A percentile compares a stretch with the other conserved stretches of the same genome.
Evolutionary conservation across 2,329 filamentous ascomycete species (phyloP).

Genomic region (Diaporthe helianthi): DNA sequence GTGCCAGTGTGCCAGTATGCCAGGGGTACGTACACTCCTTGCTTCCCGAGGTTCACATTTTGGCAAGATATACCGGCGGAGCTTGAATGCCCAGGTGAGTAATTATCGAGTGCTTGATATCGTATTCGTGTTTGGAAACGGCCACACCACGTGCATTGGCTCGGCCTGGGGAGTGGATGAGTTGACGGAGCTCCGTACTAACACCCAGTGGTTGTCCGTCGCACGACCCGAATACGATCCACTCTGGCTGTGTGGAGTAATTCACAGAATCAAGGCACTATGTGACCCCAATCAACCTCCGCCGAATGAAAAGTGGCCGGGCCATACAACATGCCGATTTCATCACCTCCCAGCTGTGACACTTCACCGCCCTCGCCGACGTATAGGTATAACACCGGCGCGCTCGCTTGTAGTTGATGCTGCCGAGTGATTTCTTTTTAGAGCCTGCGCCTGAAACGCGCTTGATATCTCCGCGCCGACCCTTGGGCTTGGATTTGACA

Average conservation of each 20-base stretch:
- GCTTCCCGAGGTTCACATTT: no score
- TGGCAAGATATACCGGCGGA: no score
- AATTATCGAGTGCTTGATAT: background rate
- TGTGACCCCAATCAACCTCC: background rate
- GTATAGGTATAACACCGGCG: conserved; percentile 1
- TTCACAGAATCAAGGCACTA: background rate
- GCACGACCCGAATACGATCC: conserved; percentile 16
- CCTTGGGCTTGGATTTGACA: background rate
- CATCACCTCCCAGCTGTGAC: background rate
- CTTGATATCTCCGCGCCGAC: background rate
- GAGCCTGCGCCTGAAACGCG: background rate
- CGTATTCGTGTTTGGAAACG: conserved; percentile 7
- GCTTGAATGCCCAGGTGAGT: no score
- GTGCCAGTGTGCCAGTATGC: no score
- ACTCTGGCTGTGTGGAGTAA: background rate
- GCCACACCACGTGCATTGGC: no score
- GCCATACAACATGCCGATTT: background rate
- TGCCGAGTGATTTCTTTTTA: background rate
- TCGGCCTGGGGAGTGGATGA: background rate
- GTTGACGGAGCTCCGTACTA: background rate
- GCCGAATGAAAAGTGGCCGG: background rate
- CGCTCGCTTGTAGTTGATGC: background rate
- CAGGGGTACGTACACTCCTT: no score
- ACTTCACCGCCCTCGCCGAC: background rate
- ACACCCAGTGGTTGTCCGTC: background rate